Conservation (phyloP, 768 basidiomycete genomes). For the Cubamyces lactineus region DNA sequence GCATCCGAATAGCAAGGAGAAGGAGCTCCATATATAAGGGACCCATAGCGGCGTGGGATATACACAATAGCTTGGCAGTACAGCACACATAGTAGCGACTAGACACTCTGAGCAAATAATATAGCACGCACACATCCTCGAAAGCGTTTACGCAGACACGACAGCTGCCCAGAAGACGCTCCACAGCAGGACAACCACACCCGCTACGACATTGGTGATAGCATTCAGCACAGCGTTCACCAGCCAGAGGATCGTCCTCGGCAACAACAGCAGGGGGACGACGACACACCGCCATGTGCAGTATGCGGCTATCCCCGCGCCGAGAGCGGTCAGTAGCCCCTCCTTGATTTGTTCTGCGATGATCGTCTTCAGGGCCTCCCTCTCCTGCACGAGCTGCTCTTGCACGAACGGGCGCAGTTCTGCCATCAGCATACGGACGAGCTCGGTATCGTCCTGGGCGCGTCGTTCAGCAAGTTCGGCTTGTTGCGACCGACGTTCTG, state of each 20-base stretch:
- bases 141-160: too few species aligned
- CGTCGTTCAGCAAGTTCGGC: neutral
- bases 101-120: too few species aligned
- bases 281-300: neutral
- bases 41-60: neutral
- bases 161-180: too few species aligned
- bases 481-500: too few species aligned
- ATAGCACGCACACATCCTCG: too few species aligned
- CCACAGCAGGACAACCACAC: too few species aligned
- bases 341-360: neutral
- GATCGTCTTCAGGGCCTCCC: neutral
- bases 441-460: neutral
- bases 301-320: neutral
- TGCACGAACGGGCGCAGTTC: neutral
- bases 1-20: constrained; percentile 17
- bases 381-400: neutral
- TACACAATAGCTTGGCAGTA: neutral
- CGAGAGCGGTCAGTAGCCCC: neutral
- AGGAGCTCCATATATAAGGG: constrained; percentile 2
- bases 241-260: neutral
- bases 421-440: neutral
- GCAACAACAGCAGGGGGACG: neutral
- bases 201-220: too few species aligned
- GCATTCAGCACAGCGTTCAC: neutral
- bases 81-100: neutral